Evolutionary conservation across 2,329 filamentous ascomycete species (phyloP).

Genomic region (Leptographium procerum): DNA sequence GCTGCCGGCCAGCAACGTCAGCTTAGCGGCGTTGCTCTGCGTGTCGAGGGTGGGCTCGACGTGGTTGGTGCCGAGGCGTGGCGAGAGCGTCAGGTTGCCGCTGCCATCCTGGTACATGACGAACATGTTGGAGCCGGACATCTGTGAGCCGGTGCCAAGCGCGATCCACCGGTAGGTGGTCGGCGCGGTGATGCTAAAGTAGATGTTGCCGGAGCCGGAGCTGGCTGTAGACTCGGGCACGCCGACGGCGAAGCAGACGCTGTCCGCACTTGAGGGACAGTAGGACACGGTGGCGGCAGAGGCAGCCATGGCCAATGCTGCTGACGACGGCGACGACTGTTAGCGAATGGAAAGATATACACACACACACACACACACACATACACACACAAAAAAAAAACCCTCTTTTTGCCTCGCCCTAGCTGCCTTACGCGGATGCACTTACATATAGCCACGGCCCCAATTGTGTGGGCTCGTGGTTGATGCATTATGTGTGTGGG

Average conservation of each 20-base stretch:
- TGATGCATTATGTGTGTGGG: not conserved
- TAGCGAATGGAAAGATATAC: not conserved
- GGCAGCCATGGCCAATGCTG: constrained; percentile 5
- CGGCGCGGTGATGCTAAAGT: constrained; percentile 48
- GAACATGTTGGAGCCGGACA: constrained; percentile 50
- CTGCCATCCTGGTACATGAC: constrained; percentile 47
- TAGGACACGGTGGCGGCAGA: constrained; percentile 5
- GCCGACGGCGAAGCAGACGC: constrained; percentile 45
- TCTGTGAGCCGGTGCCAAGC: constrained; percentile 42
- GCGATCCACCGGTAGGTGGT: constrained; percentile 43
- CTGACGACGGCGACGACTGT: not conserved
- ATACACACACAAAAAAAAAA: too few species aligned
- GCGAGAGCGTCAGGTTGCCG: constrained; percentile 51
- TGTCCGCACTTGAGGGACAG: constrained; percentile 27
- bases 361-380: not conserved
- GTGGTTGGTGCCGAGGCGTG: constrained; percentile 38
- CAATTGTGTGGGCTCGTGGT: not conserved
- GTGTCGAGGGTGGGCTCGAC: constrained; percentile 34
- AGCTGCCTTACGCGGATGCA: not conserved
- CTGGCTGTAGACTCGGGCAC: constrained; percentile 38
- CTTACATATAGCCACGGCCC: not conserved
- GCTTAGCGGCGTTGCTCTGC: constrained; percentile 23
- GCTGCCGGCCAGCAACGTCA: constrained; percentile 47
- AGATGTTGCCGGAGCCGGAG: constrained; percentile 42
- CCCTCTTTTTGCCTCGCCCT: too few species aligned